Evolutionary conservation across 768 basidiomycete genomes (phyloP).

Genomic region (Tephrocybe sp.): DNA sequence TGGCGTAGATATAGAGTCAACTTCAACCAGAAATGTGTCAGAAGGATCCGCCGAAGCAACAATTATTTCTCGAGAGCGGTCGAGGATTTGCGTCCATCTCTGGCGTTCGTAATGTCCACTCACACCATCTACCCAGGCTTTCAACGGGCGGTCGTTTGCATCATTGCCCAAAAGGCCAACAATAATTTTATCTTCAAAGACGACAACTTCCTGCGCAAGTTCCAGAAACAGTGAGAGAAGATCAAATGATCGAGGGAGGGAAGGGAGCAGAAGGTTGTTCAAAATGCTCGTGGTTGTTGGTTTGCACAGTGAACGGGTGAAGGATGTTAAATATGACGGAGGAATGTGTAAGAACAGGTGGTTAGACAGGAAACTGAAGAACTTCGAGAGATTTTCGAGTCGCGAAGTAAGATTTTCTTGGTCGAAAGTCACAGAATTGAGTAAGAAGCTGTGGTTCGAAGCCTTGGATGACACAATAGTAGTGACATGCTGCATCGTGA

Average conservation of each 20-base stretch:
- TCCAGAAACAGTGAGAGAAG: constrained; percentile 62
- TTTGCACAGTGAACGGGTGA: constrained; percentile 60
- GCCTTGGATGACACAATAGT: constrained; percentile 36
- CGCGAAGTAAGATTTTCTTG: constrained; percentile 36
- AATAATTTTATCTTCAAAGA: constrained; percentile 63
- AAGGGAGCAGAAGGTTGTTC: constrained; percentile 63
- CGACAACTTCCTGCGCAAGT: constrained; percentile 55
- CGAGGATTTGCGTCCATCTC: constrained; percentile 64
- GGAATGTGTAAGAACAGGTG: constrained; percentile 62
- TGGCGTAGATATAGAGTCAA: constrained; percentile 31
- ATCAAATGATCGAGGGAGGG: constrained; percentile 65
- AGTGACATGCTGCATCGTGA: constrained; percentile 53
- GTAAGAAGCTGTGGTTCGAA: constrained; percentile 46
- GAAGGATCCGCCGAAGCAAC: constrained; percentile 36
- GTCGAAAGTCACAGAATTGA: constrained; percentile 44
- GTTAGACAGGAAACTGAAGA: constrained; percentile 63
- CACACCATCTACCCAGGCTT: constrained; percentile 67
- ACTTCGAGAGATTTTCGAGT: constrained; percentile 53
- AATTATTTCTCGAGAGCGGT: constrained; percentile 57
- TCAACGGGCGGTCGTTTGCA: constrained; percentile 51
- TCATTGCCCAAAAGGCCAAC: constrained; percentile 49
- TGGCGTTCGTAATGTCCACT: constrained; percentile 79
- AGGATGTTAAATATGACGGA: constrained; percentile 37
- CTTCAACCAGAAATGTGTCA: constrained; percentile 42
- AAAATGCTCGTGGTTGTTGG: constrained; percentile 63